Conservation (phyloP, 2,329 filamentous ascomycete species). For the Colletotrichum sp. region DNA sequence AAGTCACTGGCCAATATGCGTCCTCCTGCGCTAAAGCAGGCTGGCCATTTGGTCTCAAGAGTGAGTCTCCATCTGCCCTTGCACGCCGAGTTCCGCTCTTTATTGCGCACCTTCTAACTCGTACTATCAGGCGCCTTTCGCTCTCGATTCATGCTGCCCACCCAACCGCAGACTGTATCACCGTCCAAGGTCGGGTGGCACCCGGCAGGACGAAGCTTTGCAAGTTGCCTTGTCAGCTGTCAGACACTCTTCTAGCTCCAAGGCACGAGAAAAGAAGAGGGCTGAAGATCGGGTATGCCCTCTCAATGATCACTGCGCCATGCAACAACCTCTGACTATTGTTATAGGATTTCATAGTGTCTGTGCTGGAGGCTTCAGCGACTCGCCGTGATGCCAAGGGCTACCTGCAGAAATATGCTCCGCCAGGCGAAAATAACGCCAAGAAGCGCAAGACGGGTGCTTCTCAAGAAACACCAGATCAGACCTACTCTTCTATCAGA, state of each 20-base stretch:
- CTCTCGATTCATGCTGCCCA: constrained; percentile 2
- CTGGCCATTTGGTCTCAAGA: constrained; percentile 6
- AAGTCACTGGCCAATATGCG: background rate
- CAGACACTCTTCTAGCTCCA: constrained; percentile 11
- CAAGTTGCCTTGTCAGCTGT: constrained; percentile 13
- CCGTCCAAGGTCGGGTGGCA: constrained; percentile 2
- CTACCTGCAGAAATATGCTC: constrained; percentile 84
- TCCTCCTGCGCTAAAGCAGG: constrained; percentile 8
- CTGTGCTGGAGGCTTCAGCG: constrained; percentile 84
- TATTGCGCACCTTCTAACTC: background rate
- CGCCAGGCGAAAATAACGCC: background rate
- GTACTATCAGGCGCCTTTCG: background rate
- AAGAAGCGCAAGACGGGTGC: background rate
- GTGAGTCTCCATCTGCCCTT: background rate
- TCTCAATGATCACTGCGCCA: background rate
- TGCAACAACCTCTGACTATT: constrained; percentile 2
- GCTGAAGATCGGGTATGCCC: constrained; percentile 50
- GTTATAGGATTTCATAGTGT: constrained; percentile 79
- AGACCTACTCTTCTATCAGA: constrained; percentile 27
- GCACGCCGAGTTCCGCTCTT: background rate
- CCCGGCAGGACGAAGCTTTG: constrained; percentile 9
- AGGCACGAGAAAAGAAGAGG: constrained; percentile 44
- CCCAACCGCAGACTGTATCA: constrained; percentile 11
- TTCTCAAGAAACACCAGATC: background rate
- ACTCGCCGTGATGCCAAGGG: constrained; percentile 92